Base-by-base conservation (phyloP, 352 stramenopile species). In the Phytophthora meadii region DNA sequence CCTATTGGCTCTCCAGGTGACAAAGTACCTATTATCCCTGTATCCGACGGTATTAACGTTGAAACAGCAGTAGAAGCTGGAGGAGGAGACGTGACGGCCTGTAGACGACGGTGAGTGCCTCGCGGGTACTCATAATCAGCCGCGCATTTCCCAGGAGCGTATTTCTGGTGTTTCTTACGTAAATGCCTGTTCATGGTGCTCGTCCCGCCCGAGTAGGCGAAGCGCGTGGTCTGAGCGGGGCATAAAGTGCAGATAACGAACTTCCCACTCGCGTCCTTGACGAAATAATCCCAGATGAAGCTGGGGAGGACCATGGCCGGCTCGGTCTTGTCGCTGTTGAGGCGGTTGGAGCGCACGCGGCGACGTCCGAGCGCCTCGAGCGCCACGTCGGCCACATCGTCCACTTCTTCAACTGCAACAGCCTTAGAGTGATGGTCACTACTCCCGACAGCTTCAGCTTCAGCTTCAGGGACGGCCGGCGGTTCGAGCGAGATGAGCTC, bases 261-360 rank as follows among this genome's bases (percentile, higher is more conserved):
- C 68, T 94, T 94, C 48, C 82, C 82, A 24, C 76, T 89, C 36
- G 71, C 64, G 56, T 91, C 82, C 55, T 92, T 92, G 50, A 91
- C 70, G 61, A 94, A 94, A 61, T 90, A 92, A 72, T 94, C 82
- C 86, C 86, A 94, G 51, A 94, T 94, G 72, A 92, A 94, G 50
- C 74, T 88, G 27, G 86, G 84, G 25, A 93, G 73, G 58, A 80
- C 84, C 78, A 90, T 87, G 10, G 72, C 70, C 30, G 81, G 62
- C 54, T 90, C 82, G 59, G 67, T 66, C 67, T 90, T 90, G 61
- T 87, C 81, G 22, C 76, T 73, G 32, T 73, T 46, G 27, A 70
- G 73, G 3, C 71, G 62, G 3, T 47, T 46, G 1, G 39, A 12
- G 9, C 70, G 62, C 0, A 50, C 55, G 25, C 72, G 54, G 3